Conservation (phyloP, 169 alveolate species). For the Toxoplasma gondii region DNA sequence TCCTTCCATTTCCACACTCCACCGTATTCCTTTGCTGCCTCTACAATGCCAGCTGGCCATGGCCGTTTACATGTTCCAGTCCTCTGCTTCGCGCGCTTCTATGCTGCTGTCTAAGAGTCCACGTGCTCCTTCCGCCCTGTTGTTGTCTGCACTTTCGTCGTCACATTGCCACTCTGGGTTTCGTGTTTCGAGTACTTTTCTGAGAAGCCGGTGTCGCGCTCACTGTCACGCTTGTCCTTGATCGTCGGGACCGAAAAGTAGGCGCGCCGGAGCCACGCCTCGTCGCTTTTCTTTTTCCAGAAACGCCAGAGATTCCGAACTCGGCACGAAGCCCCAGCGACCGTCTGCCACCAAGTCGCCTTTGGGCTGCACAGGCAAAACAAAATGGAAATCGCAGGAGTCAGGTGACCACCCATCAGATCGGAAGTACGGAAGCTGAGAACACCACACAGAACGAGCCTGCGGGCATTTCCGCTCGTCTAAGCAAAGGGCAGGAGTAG, state of each 20-base stretch:
- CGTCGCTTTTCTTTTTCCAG: neutral
- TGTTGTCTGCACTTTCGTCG: neutral
- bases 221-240: neutral
- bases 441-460: no score
- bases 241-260: neutral
- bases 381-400: neutral
- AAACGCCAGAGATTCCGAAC: conserved; percentile 31
- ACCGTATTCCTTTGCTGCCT: neutral
- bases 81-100: neutral
- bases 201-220: neutral
- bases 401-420: no score
- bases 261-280: conserved; percentile 18
- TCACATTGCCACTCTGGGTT: no score
- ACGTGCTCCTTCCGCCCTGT: neutral
- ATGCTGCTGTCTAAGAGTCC: neutral
- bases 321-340: conserved; percentile 28
- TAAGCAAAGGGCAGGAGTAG: no score
- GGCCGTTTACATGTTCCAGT: no score
- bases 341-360: neutral
- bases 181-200: neutral
- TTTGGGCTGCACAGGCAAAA: neutral
- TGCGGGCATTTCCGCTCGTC: no score
- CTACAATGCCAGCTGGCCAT: no score
- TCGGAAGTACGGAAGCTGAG: no score
- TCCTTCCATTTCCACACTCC: neutral